These are phyloP conservation scores for Turnera subulata DNA, from an alignment of 345 rosid genomes.

Conservation along the genomic window DNA sequence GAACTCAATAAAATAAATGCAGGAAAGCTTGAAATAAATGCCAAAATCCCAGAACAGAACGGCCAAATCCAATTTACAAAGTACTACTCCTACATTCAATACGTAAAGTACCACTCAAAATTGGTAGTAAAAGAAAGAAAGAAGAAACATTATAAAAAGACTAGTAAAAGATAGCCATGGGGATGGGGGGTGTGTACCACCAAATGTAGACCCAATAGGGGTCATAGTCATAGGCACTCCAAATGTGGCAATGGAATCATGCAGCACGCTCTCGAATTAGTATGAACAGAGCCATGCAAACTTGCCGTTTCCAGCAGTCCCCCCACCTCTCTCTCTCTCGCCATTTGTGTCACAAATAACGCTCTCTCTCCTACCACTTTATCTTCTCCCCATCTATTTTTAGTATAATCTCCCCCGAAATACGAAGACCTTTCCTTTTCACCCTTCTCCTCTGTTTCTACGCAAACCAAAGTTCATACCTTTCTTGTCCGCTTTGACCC, in stretches of 20 bases:
- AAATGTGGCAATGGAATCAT: slow-evolving; percentile 31
- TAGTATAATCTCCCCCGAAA: slow-evolving; percentile 43
- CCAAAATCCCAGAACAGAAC: no score
- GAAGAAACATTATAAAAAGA: no score
- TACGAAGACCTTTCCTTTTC: neutral
- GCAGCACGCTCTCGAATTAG: slow-evolving; percentile 32
- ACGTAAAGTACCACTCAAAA: no score
- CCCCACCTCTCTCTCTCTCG: slow-evolving; percentile 23
- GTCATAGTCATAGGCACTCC: slow-evolving; percentile 24
- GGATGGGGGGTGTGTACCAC: slow-evolving; percentile 17
- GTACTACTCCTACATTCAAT: no score
- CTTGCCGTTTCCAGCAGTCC: slow-evolving; percentile 41
- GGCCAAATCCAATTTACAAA: no score
- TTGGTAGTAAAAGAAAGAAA: no score
- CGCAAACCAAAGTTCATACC: neutral
- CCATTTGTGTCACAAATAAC: slow-evolving; percentile 25
- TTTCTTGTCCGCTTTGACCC: slow-evolving; percentile 1
- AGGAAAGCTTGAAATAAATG: no score
- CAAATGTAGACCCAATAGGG: neutral
- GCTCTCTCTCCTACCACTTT: slow-evolving; percentile 19
- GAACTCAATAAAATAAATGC: no score
- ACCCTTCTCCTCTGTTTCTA: neutral
- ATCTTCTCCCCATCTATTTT: slow-evolving; percentile 35
- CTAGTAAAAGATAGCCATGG: no score
- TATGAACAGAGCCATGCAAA: slow-evolving; percentile 60